Evolutionary conservation across 129 eudicot species (phyloP).

Genomic region (Pseudognaphalium luteoalbum): DNA sequence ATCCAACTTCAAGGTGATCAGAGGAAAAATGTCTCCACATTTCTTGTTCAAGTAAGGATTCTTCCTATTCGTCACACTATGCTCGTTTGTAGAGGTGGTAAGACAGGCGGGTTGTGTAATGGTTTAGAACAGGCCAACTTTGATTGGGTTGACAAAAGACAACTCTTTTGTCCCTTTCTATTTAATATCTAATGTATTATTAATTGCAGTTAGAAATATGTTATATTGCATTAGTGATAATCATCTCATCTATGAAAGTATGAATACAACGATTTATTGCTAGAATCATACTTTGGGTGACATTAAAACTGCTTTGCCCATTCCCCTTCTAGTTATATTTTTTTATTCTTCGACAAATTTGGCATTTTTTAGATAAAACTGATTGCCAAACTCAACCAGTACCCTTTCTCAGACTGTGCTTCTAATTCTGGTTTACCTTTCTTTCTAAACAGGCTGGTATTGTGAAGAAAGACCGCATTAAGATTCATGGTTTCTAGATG

Average conservation of each 20-base stretch:
- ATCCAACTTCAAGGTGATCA: conserved; percentile 48
- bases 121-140: neutral
- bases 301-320: neutral
- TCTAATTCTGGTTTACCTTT: neutral
- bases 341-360: neutral
- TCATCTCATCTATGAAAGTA: neutral
- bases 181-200: too few species aligned
- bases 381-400: neutral
- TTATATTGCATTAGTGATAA: neutral
- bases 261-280: neutral
- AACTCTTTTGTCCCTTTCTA: neutral
- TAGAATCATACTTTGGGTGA: neutral
- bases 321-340: neutral
- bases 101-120: neutral
- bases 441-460: conserved; percentile 52
- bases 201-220: neutral
- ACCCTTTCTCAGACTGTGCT: neutral
- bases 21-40: conserved; percentile 39
- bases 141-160: neutral
- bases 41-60: conserved; percentile 40
- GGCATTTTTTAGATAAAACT: neutral
- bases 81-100: neutral
- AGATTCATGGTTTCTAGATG: conserved; percentile 74
- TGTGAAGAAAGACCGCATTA: conserved; percentile 83
- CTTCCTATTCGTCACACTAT: neutral